Evolutionary conservation across 768 basidiomycete genomes (phyloP).

Genomic region (Botryobasidium botryosum): DNA sequence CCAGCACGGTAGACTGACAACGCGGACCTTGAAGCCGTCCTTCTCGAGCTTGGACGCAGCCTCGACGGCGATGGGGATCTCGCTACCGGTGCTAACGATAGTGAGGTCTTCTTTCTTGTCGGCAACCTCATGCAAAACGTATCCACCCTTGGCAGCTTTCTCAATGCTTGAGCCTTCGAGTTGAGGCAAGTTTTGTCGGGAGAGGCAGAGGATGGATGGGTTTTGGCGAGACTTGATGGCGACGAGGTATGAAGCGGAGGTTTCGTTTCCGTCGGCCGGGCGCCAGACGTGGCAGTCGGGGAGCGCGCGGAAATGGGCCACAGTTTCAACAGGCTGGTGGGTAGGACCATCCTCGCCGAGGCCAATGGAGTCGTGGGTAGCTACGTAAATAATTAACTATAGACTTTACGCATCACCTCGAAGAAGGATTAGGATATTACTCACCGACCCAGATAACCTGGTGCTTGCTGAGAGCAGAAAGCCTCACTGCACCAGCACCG

Average conservation of each 20-base stretch:
- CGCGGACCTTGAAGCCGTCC: slow-evolving; percentile 61
- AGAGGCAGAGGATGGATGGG: slow-evolving; percentile 69
- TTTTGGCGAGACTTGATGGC: slow-evolving; percentile 59
- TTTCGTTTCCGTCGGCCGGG: slow-evolving; percentile 91
- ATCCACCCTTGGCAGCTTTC: slow-evolving; percentile 68
- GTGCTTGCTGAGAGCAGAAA: slow-evolving; percentile 77
- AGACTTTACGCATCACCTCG: neutral
- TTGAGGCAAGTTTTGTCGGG: slow-evolving; percentile 86
- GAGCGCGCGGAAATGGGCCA: slow-evolving; percentile 66
- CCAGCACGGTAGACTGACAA: slow-evolving; percentile 86
- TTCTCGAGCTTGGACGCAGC: slow-evolving; percentile 64
- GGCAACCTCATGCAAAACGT: slow-evolving; percentile 68
- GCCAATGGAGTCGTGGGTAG: slow-evolving; percentile 91
- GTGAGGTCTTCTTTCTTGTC: slow-evolving; percentile 56
- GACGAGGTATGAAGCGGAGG: slow-evolving; percentile 77
- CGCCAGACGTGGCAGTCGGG: slow-evolving; percentile 91
- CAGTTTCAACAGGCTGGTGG: slow-evolving; percentile 88
- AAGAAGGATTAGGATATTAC: slow-evolving; percentile 24
- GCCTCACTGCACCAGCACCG: slow-evolving; percentile 79
- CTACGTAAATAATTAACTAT: slow-evolving; percentile 22
- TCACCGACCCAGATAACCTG: slow-evolving; percentile 87
- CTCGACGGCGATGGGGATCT: slow-evolving; percentile 76
- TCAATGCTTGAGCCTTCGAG: slow-evolving; percentile 78
- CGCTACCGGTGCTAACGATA: slow-evolving; percentile 77
- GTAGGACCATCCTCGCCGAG: slow-evolving; percentile 90